These are phyloP conservation scores for Podaxis carcinomalis DNA, from an alignment of 768 basidiomycete species.

Conservation along the genomic window DNA sequence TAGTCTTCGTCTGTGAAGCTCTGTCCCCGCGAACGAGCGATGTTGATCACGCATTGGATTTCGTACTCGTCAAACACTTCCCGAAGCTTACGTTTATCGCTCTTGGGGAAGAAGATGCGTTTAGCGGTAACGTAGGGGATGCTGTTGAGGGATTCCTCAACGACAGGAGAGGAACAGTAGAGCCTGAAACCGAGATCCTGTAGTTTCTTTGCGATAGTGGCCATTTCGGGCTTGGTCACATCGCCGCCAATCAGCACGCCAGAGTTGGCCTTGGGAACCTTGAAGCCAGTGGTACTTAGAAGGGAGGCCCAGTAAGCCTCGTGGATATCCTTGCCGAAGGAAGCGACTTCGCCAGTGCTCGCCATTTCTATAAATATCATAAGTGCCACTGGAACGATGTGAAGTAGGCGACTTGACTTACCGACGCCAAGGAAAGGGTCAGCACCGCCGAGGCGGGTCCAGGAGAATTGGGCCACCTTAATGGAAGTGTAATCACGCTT, in stretches of 20 bases:
- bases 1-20: constrained; percentile 91
- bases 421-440: constrained; percentile 96
- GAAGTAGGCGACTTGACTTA: constrained; percentile 33
- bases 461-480: constrained; percentile 98
- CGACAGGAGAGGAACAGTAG: constrained; percentile 76
- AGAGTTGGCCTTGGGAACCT: constrained; percentile 75
- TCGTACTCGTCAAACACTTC: constrained; percentile 94
- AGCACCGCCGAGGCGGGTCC: constrained; percentile 93
- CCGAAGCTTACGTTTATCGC: constrained; percentile 92
- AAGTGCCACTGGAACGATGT: constrained; percentile 1
- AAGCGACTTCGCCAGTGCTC: constrained; percentile 95
- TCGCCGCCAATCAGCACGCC: constrained; percentile 95
- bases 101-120: constrained; percentile 93
- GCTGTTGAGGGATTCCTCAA: constrained; percentile 78
- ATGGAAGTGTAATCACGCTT: constrained; percentile 89
- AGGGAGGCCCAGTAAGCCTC: constrained; percentile 96
- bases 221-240: constrained; percentile 82
- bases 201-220: constrained; percentile 72
- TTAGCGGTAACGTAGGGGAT: constrained; percentile 77
- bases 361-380: constrained; percentile 75
- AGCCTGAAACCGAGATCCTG: constrained; percentile 91
- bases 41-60: constrained; percentile 92
- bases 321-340: constrained; percentile 89
- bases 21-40: constrained; percentile 74
- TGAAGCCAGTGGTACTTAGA: constrained; percentile 95